These are phyloP conservation scores for Protea cynaroides DNA, from an alignment of 164 flowering plant genomes.

Conservation along the genomic window DNA sequence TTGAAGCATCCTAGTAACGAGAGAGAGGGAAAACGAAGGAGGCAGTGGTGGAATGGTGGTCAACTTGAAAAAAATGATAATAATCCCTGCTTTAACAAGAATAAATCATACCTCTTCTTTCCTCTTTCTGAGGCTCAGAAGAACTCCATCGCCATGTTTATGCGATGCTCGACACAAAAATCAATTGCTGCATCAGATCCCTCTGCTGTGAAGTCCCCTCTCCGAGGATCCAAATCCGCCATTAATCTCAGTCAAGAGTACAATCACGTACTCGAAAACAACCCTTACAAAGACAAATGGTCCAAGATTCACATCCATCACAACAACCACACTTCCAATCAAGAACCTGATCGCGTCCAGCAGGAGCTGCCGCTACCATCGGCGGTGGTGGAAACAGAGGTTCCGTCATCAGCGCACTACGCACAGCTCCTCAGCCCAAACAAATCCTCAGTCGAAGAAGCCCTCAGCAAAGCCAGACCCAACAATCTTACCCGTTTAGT, in stretches of 20 bases:
- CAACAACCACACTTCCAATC: neutral
- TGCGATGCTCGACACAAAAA: too few species aligned
- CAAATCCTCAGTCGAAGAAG: constrained; percentile 39
- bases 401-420: too few species aligned
- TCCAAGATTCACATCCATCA: constrained; percentile 26
- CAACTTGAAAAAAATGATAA: too few species aligned
- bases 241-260: constrained; percentile 48
- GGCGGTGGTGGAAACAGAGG: constrained; percentile 6
- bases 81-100: too few species aligned
- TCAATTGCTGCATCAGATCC: too few species aligned
- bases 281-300: constrained; percentile 68
- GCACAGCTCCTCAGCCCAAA: constrained; percentile 57
- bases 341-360: neutral
- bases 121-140: too few species aligned
- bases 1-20: too few species aligned
- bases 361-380: constrained; percentile 4
- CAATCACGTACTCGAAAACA: constrained; percentile 38
- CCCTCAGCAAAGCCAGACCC: constrained; percentile 35
- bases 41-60: too few species aligned
- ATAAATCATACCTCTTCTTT: too few species aligned
- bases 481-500: constrained; percentile 37
- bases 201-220: too few species aligned
- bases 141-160: too few species aligned
- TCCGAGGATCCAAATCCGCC: constrained; percentile 10
- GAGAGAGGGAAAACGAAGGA: too few species aligned